Percentiles rank a stretch among this genome's conserved stretches.
These are phyloP conservation scores for Jatropha podagrica DNA, from an alignment of 441 rosid species.

Conservation along the genomic window DNA sequence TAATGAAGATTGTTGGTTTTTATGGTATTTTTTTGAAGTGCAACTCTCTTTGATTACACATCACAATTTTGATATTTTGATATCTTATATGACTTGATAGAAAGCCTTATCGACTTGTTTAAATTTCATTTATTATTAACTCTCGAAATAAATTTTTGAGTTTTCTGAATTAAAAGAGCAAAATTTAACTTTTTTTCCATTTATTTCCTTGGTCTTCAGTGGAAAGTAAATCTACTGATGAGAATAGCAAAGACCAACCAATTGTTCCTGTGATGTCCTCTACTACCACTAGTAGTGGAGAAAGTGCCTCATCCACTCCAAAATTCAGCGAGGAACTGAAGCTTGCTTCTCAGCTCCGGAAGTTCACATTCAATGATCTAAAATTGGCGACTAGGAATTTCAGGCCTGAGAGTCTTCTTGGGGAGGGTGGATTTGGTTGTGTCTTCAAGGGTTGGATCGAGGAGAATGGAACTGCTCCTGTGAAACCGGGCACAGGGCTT, in stretches of 20 bases:
- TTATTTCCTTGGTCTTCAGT: slow-evolving; percentile 32
- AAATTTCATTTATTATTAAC: not conserved
- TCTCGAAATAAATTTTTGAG: not conserved
- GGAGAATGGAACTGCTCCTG: slow-evolving; percentile 56
- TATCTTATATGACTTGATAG: not conserved
- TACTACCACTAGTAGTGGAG: slow-evolving; percentile 49
- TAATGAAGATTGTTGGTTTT: slow-evolving; percentile 11
- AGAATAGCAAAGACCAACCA: slow-evolving; percentile 50
- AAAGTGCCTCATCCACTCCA: slow-evolving; percentile 45
- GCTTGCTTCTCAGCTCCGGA: slow-evolving; percentile 48
- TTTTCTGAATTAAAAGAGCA: slow-evolving; percentile 1
- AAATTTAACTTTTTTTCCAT: not conserved
- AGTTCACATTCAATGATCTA: slow-evolving; percentile 45
- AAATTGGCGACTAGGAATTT: slow-evolving; percentile 48
- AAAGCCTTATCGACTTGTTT: slow-evolving; percentile 16
- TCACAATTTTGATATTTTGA: not conserved
- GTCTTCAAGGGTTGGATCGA: slow-evolving; percentile 52
- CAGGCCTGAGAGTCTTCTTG: slow-evolving; percentile 56
- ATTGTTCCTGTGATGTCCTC: slow-evolving; percentile 44
- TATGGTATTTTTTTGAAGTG: not conserved
- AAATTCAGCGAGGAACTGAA: slow-evolving; percentile 48
- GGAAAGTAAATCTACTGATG: slow-evolving; percentile 49
- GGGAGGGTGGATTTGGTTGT: slow-evolving; percentile 57
- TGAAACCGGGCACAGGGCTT: slow-evolving; percentile 54
- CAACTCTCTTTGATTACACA: not conserved